Conservation (phyloP, 768 basidiomycete species). For the Suillus alpinus region DNA sequence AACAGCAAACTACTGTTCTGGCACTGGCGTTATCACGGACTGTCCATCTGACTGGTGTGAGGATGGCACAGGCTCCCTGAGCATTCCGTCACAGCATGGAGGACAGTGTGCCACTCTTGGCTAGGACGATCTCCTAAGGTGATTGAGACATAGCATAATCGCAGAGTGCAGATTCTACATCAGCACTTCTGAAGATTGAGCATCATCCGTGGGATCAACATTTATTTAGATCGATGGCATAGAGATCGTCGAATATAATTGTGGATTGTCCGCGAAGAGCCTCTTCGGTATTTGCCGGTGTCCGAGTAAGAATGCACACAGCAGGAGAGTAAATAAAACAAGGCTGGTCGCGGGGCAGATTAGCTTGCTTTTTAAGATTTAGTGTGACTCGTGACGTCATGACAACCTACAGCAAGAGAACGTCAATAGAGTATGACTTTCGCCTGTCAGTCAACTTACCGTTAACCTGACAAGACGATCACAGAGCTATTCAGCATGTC, state of each 20-base stretch:
- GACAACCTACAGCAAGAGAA: background rate
- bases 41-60: background rate
- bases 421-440: background rate
- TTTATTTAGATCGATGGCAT: background rate
- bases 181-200: background rate
- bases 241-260: background rate
- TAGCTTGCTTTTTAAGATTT: background rate
- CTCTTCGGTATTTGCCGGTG: background rate
- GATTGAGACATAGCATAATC: background rate
- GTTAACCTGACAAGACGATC: conserved; percentile 14
- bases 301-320: background rate
- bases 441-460: background rate
- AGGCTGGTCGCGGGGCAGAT: background rate
- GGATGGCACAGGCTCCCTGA: background rate
- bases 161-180: background rate
- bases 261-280: background rate
- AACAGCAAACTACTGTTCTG: background rate
- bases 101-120: background rate
- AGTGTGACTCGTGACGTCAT: background rate
- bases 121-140: background rate
- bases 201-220: background rate
- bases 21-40: background rate
- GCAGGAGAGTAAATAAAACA: background rate
- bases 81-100: background rate
- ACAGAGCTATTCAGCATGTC: conserved; percentile 38